Evolutionary conservation across 768 basidiomycete species (phyloP).

Genomic region (Kondoa subrosea): DNA sequence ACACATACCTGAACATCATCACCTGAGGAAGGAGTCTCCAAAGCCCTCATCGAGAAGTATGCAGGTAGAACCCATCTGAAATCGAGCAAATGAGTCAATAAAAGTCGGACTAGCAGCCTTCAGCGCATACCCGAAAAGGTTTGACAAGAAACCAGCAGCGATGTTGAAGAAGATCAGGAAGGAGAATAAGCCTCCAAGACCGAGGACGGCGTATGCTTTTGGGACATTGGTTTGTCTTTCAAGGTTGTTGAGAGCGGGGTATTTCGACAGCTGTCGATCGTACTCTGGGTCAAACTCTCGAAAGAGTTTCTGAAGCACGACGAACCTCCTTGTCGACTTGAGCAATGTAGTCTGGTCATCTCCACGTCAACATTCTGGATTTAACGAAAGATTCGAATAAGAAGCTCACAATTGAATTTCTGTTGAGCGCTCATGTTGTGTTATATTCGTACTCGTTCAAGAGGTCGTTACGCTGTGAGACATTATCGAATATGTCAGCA

Average conservation of each 20-base stretch:
- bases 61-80: conserved; percentile 85
- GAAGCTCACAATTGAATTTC: conserved; percentile 17
- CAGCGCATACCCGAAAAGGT: conserved; percentile 90
- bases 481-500: no score
- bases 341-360: conserved; percentile 43
- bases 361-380: background rate
- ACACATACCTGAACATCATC: conserved; percentile 28
- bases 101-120: no score
- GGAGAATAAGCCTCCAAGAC: conserved; percentile 48
- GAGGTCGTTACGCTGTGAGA: no score
- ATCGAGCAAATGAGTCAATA: no score
- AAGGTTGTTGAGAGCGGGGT: conserved; percentile 56
- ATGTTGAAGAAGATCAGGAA: conserved; percentile 72
- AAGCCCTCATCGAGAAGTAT: conserved; percentile 84
- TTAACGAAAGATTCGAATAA: background rate
- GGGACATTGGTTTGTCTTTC: conserved; percentile 84
- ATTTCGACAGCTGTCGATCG: conserved; percentile 43
- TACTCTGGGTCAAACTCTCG: conserved; percentile 23
- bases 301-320: conserved; percentile 12
- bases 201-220: conserved; percentile 75
- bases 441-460: background rate
- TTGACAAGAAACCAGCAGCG: conserved; percentile 78
- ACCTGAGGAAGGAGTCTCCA: conserved; percentile 59
- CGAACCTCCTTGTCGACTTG: conserved; percentile 95
- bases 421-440: conserved; percentile 23